Evolutionary conservation across 495 filamentous ascomycete genomes (phyloP), one percentile per base, ranked within the genome.

Genomic region (Collariella sp.): DNA sequence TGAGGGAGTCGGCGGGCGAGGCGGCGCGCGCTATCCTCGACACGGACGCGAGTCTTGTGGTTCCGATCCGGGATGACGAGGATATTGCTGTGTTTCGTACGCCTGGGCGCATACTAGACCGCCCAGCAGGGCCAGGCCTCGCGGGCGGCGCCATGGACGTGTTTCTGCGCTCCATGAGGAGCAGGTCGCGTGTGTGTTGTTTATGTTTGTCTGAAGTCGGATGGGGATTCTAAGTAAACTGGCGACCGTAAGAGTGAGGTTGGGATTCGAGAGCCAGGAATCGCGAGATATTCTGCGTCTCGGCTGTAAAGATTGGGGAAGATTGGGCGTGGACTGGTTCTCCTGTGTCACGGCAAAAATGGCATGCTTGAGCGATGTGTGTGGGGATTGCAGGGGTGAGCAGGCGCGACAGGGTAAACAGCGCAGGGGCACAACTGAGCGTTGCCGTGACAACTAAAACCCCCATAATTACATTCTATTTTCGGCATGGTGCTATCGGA

Each of bases 1-100:
- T 64, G 2, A 84, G 45, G 7, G 83, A 85, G 6, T 82, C 79
- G 51, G 83, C 76, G 13, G 89, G 86, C 6, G 89, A 88, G 20
- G 73, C 67, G 20, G 62, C 62, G 45, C 74, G 62, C 13, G 73
- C 65, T 20, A 67, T 57, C 46, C 74, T 66, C 16, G 73, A 64
- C 20, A 44, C 46, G 18, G 63, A 52, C 29, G 60, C 58, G 42
- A 57, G 49, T 22, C 62, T 60, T 38, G 48, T 22, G 20, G 26
- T 31, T 39, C 47, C 50, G 16, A 31, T 45, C 22, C 65, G 54
- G 12, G 51, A 35, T 13, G 62, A 26, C 12, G 51, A 35, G 15
- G 62, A 26, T 12, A 43, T 15, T 2, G 54, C 42, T 0, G 41
- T 47, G 13, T 41, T 60, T 48, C 65, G 50, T 7, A 52, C 50